These are phyloP conservation scores for Colletotrichum cereale DNA, from an alignment of 2,329 filamentous ascomycete species.

Conservation along the genomic window DNA sequence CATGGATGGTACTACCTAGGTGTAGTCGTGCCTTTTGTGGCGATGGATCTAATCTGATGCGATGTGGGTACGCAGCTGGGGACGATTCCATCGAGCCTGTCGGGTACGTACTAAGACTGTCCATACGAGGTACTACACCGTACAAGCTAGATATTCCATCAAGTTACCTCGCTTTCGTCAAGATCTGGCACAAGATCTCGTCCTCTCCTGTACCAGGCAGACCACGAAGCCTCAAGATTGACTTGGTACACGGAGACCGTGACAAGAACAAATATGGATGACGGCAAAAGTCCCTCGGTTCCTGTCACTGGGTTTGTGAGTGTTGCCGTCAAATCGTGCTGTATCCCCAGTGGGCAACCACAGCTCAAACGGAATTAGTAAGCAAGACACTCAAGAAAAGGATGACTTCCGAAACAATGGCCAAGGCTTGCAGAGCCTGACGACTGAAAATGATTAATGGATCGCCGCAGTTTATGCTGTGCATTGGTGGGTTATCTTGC, in stretches of 20 bases:
- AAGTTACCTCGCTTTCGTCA: neutral
- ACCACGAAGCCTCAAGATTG: neutral
- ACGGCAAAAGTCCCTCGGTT: neutral
- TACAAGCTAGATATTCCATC: neutral
- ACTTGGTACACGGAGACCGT: neutral
- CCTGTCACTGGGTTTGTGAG: neutral
- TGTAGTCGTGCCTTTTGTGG: neutral
- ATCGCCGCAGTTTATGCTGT: neutral
- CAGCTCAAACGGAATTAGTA: neutral
- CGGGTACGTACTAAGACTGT: neutral
- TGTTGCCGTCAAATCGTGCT: neutral
- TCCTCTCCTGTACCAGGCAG: neutral
- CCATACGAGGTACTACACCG: neutral
- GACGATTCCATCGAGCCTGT: neutral
- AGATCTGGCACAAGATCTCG: neutral
- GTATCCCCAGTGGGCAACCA: neutral
- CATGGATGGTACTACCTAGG: no score
- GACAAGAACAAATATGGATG: neutral
- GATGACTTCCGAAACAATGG: neutral
- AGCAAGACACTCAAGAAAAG: neutral
- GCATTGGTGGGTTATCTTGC: conserved; percentile 1
- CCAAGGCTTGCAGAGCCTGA: neutral
- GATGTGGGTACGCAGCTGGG: neutral
- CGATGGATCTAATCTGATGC: conserved; percentile 24
- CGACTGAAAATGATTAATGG: neutral